Percentiles rank a stretch among this genome's conserved stretches.
Conservation (phyloP, 495 filamentous ascomycete species). For the Sordaria brevicollis region DNA sequence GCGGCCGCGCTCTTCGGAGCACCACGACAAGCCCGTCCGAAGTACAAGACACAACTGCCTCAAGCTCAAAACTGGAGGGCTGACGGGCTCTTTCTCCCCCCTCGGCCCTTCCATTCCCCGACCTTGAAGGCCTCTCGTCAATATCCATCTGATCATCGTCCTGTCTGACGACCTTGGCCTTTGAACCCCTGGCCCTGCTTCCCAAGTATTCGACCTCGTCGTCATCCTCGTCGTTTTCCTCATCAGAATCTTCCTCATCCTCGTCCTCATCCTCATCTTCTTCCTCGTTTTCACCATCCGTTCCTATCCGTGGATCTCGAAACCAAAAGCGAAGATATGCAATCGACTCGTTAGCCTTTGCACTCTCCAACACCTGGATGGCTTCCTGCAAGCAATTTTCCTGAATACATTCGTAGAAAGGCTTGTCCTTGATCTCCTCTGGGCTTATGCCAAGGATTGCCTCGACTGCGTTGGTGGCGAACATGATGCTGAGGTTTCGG, state of each 20-base stretch:
- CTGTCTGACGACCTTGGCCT: slow-evolving; percentile 9
- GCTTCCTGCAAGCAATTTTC: slow-evolving; percentile 67
- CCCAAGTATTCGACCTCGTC: neutral
- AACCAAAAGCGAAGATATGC: slow-evolving; percentile 89
- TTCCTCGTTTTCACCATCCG: slow-evolving; percentile 17
- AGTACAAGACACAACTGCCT: slow-evolving; percentile 83
- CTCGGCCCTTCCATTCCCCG: neutral
- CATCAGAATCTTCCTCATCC: slow-evolving; percentile 18
- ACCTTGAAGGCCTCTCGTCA: slow-evolving; percentile 9
- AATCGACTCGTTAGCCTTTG: slow-evolving; percentile 89
- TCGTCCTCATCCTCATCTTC: slow-evolving; percentile 26
- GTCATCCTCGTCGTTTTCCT: slow-evolving; percentile 13
- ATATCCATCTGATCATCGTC: slow-evolving; percentile 23
- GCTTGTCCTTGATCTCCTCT: slow-evolving; percentile 55
- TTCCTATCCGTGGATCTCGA: slow-evolving; percentile 52
- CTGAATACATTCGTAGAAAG: slow-evolving; percentile 75
- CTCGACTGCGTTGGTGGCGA: slow-evolving; percentile 64
- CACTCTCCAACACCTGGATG: slow-evolving; percentile 67
- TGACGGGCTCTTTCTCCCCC: neutral
- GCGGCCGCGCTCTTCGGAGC: slow-evolving; percentile 62
- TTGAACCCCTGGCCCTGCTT: slow-evolving; percentile 10
- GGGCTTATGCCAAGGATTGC: slow-evolving; percentile 61
- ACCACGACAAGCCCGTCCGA: slow-evolving; percentile 84
- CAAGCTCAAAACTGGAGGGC: slow-evolving; percentile 47
- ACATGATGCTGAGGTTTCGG: slow-evolving; percentile 74